Evolutionary conservation across 2,329 filamentous ascomycete species (phyloP).

Genomic region (Alternaria alternata): DNA sequence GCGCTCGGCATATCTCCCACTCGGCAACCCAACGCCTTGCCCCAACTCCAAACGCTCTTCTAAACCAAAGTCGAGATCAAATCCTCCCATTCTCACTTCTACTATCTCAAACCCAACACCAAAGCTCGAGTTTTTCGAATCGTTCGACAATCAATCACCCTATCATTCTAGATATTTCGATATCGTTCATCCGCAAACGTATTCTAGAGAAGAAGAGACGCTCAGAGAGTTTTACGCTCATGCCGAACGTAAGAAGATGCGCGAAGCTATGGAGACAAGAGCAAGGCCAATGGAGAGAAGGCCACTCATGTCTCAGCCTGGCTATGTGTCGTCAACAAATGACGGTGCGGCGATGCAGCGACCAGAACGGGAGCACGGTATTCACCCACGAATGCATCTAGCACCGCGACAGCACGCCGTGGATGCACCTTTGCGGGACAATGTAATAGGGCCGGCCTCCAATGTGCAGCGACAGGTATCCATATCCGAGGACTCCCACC

Average conservation of each 20-base stretch:
- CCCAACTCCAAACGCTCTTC: neutral
- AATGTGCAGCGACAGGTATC: constrained; percentile 3
- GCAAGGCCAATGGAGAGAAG: neutral
- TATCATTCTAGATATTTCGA: neutral
- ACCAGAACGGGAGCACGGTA: neutral
- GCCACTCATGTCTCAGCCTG: neutral
- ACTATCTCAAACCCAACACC: neutral
- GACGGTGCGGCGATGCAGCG: neutral
- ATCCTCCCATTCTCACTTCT: neutral
- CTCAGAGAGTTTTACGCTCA: neutral
- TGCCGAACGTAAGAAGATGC: neutral
- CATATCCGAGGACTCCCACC: constrained; percentile 4
- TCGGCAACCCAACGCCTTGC: constrained; percentile 8
- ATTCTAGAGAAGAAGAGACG: neutral
- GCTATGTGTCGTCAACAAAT: neutral
- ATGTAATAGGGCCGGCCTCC: neutral
- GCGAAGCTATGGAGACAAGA: neutral
- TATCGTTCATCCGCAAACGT: neutral
- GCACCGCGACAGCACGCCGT: neutral
- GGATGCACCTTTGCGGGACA: neutral
- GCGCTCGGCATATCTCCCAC: constrained; percentile 21
- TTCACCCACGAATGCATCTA: neutral
- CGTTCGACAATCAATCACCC: neutral
- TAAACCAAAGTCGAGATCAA: neutral
- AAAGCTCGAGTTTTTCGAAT: neutral